Evolutionary conservation across 164 flowering plant species (phyloP).

Genomic region (Umbilicus rupestris): DNA sequence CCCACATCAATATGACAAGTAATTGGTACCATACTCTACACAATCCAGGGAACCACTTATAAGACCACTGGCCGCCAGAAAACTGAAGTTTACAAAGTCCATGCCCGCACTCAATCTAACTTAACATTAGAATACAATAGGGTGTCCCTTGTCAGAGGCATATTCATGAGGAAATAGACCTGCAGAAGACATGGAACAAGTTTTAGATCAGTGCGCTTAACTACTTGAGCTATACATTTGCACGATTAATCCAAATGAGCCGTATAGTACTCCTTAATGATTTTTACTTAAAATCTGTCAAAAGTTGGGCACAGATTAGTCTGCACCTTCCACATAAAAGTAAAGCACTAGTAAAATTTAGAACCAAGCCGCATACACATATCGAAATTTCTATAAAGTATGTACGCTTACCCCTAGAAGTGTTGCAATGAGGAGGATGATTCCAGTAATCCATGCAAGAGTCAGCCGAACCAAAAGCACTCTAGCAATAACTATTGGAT

Average conservation of each 20-base stretch:
- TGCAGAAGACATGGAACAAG: conserved; percentile 20
- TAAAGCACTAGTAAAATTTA: neutral
- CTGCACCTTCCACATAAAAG: neutral
- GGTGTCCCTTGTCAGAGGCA: conserved; percentile 81
- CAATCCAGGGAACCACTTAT: no score
- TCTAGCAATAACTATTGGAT: conserved; percentile 16
- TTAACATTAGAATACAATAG: conserved; percentile 82
- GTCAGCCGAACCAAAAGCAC: conserved; percentile 49
- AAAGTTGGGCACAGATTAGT: neutral
- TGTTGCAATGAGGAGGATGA: conserved; percentile 75
- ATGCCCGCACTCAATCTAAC: conserved; percentile 41
- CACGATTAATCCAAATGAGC: no score
- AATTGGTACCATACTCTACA: neutral
- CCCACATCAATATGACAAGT: neutral
- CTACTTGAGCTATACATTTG: neutral
- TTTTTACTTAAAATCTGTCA: neutral
- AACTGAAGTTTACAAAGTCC: neutral
- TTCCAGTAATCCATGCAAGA: conserved; percentile 91
- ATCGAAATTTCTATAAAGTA: neutral
- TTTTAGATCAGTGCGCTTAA: neutral
- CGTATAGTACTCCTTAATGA: neutral
- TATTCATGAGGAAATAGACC: conserved; percentile 50
- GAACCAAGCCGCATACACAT: neutral
- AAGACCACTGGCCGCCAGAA: no score
- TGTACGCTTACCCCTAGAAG: conserved; percentile 69